Evolutionary conservation across 2,329 filamentous ascomycete genomes (phyloP).

Genomic region (Aspergillus ochraceoroseus): DNA sequence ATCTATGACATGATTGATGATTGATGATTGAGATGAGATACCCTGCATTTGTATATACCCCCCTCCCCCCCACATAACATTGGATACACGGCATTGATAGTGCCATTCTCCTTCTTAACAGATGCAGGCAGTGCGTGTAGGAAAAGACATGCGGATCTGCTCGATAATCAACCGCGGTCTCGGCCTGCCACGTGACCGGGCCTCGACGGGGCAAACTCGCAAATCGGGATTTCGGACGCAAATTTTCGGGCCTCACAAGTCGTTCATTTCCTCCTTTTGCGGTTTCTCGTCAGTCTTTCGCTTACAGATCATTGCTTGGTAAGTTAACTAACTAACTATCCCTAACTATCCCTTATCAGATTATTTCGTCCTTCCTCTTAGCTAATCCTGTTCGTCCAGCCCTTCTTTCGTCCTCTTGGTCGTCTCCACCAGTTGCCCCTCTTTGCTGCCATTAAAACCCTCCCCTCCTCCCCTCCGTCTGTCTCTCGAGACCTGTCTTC

Average conservation of each 20-base stretch:
- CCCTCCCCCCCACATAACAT: background rate
- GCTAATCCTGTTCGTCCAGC: conserved; percentile 20
- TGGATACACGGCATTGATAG: background rate
- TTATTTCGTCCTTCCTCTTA: conserved; percentile 16
- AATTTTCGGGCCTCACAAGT: background rate
- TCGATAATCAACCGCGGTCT: conserved; percentile 23
- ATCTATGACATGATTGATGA: conserved; percentile 7
- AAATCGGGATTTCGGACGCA: background rate
- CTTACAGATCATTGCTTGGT: conserved; percentile 10
- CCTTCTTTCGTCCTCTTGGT: conserved; percentile 9
- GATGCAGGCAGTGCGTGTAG: conserved; percentile 18
- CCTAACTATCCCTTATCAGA: conserved; percentile 11
- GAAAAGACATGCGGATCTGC: conserved; percentile 15
- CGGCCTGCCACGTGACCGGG: conserved; percentile 23
- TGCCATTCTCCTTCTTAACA: too few relatives aligned
- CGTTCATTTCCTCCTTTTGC: too few relatives aligned
- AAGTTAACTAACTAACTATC: too few relatives aligned
- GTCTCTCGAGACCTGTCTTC: conserved; percentile 1
- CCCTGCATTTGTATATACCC: conserved; percentile 10
- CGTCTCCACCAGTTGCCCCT: conserved; percentile 21
- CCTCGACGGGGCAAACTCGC: conserved; percentile 14
- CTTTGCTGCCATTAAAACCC: conserved; percentile 19
- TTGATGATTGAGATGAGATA: conserved; percentile 10
- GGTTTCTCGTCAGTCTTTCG: too few relatives aligned
- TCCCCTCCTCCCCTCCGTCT: conserved; percentile 17